A percentile compares a stretch with the other conserved stretches of the same genome.
These are phyloP conservation scores for Ceratobasidium sp. DNA, from an alignment of 1,284 basidiomycete species.

Conservation along the genomic window DNA sequence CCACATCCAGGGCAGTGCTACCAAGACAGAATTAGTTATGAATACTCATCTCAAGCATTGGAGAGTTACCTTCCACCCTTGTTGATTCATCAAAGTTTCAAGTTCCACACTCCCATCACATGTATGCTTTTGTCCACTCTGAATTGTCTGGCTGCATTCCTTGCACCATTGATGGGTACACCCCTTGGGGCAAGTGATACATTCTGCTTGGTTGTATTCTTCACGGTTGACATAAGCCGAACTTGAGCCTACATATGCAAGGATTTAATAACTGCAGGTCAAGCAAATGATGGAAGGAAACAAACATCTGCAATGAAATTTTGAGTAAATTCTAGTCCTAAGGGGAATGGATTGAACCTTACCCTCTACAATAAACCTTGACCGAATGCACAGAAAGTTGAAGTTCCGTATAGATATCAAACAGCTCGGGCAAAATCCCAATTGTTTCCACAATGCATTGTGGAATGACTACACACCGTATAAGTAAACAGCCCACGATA, in stretches of 20 bases:
- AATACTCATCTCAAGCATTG: background rate
- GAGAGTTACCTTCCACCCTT: conserved; percentile 42
- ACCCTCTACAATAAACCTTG: conserved; percentile 61
- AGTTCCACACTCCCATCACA: conserved; percentile 43
- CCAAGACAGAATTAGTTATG: background rate
- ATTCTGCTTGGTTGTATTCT: conserved; percentile 34
- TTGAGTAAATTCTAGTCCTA: conserved; percentile 2
- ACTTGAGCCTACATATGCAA: conserved; percentile 8
- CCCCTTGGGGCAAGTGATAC: conserved; percentile 42
- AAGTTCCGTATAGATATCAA: conserved; percentile 59
- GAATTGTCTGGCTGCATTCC: conserved; percentile 40
- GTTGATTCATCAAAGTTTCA: conserved; percentile 34
- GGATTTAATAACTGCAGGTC: no score
- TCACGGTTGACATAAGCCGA: conserved; percentile 42
- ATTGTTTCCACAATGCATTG: conserved; percentile 53
- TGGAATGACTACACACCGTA: background rate
- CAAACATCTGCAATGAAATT: conserved; percentile 20
- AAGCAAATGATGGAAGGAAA: background rate
- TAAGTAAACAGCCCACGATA: background rate
- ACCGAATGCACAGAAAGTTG: conserved; percentile 61
- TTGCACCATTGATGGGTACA: conserved; percentile 43
- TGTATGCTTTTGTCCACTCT: conserved; percentile 36
- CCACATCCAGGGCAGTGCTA: conserved; percentile 39
- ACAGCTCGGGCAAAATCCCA: conserved; percentile 58
- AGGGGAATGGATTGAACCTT: conserved; percentile 40